Evolutionary conservation across 2,329 filamentous ascomycete species (phyloP).

Genomic region (Colletotrichum shisoi): DNA sequence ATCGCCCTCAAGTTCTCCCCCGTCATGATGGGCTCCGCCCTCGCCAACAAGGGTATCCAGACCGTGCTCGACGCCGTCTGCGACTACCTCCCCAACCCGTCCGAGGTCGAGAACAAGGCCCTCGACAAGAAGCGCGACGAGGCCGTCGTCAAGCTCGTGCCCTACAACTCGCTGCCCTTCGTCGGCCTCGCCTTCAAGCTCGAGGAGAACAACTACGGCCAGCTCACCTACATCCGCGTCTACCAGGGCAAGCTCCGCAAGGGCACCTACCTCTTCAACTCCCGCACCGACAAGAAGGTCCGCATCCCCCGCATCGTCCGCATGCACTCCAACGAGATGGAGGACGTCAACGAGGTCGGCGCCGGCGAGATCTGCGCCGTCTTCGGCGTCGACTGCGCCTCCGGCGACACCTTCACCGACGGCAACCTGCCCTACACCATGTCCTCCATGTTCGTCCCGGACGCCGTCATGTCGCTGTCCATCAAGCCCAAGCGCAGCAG

Average conservation of each 20-base stretch:
- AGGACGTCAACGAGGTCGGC: slow-evolving; percentile 90
- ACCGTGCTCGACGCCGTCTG: slow-evolving; percentile 96
- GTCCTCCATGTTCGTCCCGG: slow-evolving; percentile 97
- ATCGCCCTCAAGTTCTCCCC: slow-evolving; percentile 89
- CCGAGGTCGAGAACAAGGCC: slow-evolving; percentile 87
- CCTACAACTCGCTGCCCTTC: slow-evolving; percentile 92
- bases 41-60: slow-evolving; percentile 94
- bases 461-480: slow-evolving; percentile 96
- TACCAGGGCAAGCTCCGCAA: slow-evolving; percentile 93
- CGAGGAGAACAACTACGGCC: slow-evolving; percentile 97
- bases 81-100: slow-evolving; percentile 92
- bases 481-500: slow-evolving; percentile 95
- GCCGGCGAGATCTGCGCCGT: slow-evolving; percentile 98
- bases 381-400: slow-evolving; percentile 97
- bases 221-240: slow-evolving; percentile 97
- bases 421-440: slow-evolving; percentile 91
- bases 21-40: slow-evolving; percentile 93
- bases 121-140: slow-evolving; percentile 84
- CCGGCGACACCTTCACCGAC: slow-evolving; percentile 97
- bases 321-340: slow-evolving; percentile 99
- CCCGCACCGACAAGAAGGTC: slow-evolving; percentile 92
- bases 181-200: slow-evolving; percentile 98
- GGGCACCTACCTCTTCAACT: slow-evolving; percentile 91
- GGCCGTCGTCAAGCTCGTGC: slow-evolving; percentile 82
- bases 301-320: slow-evolving; percentile 96